A percentile compares a stretch with the other conserved stretches of the same genome.
Conservation (phyloP, 257 asterid genomes). For the Echium plantagineum region DNA sequence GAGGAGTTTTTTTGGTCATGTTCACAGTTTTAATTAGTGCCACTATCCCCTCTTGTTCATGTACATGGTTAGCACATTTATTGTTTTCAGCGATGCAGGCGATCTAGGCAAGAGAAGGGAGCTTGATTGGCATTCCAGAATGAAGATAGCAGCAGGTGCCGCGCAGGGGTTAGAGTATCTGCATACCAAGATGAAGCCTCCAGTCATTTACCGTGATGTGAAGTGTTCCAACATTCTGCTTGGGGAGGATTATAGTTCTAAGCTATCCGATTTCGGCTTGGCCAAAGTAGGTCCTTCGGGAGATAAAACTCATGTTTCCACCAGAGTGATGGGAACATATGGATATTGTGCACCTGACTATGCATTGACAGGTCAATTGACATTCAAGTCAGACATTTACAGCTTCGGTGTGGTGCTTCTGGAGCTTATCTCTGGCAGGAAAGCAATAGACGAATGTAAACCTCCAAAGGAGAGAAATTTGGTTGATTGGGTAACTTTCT, state of each 20-base stretch:
- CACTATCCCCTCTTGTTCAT: no score
- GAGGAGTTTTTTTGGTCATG: no score
- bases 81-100: no score
- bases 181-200: conserved; percentile 86
- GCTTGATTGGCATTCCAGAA: conserved; percentile 86
- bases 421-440: conserved; percentile 88
- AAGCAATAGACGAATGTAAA: conserved; percentile 70
- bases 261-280: conserved; percentile 91
- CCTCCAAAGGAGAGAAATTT: conserved; percentile 66
- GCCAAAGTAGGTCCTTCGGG: conserved; percentile 95
- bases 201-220: conserved; percentile 84
- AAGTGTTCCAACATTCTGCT: conserved; percentile 93
- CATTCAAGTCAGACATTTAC: conserved; percentile 84
- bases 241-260: conserved; percentile 63
- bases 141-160: conserved; percentile 96
- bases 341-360: conserved; percentile 98
- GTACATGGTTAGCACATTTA: no score
- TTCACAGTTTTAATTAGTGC: no score
- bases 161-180: conserved; percentile 87
- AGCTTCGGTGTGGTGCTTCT: conserved; percentile 95
- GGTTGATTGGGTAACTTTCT: conserved; percentile 61
- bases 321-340: conserved; percentile 94
- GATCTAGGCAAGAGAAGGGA: conserved; percentile 8
- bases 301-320: conserved; percentile 86
- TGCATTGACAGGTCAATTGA: conserved; percentile 92